phyloP scores from a whole-genome alignment of 2,329 filamentous ascomycete genomes.

The Pseudocercospora macadamiae region DNA sequence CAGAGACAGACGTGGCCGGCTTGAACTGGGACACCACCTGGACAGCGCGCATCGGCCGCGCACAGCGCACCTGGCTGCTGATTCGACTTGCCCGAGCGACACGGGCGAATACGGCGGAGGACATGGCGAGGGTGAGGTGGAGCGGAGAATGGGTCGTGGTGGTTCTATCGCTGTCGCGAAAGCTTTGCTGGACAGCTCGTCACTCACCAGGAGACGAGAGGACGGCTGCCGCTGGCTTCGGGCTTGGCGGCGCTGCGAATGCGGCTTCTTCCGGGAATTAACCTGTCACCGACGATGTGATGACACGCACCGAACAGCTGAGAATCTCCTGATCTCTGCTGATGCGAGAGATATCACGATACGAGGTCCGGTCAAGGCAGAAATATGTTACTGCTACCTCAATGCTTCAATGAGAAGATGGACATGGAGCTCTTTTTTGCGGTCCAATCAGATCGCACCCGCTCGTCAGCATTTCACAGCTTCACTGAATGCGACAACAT shows the following conservation, averaged over 20 bases:
- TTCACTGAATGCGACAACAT: background rate
- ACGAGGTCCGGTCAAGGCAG: background rate
- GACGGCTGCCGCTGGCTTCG: background rate
- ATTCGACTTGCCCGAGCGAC: constrained; percentile 29
- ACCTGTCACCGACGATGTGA: no score
- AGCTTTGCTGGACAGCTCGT: background rate
- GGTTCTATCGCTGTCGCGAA: constrained; percentile 10
- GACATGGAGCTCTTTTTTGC: background rate
- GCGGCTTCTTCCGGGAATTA: background rate
- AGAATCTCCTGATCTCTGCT: no score
- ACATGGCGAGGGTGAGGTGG: constrained; percentile 28
- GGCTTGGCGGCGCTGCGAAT: no score
- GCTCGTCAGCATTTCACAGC: background rate
- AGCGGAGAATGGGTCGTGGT: constrained; percentile 25
- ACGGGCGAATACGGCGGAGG: constrained; percentile 34
- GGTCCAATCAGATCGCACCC: background rate
- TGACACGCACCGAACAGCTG: no score
- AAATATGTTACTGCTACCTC: background rate
- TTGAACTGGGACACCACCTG: constrained; percentile 33
- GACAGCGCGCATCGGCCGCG: constrained; percentile 28
- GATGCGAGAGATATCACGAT: background rate
- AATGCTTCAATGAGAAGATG: background rate
- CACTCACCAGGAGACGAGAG: background rate
- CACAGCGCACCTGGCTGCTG: constrained; percentile 27
- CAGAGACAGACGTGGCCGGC: constrained; percentile 36